These are phyloP conservation scores for Haplosporangium sp. DNA, from an alignment of 371 early-diverging fungal genomes.

Conservation along the genomic window DNA sequence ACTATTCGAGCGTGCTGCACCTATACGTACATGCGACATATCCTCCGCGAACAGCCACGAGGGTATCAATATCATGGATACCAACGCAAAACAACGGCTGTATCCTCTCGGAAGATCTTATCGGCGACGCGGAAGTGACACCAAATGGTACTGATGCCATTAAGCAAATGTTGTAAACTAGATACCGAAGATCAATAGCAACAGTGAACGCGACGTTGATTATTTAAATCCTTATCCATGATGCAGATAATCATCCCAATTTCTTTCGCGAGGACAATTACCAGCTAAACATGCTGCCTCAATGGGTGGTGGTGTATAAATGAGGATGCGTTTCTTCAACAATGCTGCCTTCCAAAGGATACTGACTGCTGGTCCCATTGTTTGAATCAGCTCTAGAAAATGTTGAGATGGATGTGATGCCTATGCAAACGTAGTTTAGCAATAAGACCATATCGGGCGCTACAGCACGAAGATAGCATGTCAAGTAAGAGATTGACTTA, in stretches of 20 bases:
- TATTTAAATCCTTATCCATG: background rate
- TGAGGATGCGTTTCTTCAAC: slow-evolving; percentile 64
- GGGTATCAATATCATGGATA: slow-evolving; percentile 64
- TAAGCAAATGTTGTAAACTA: slow-evolving; percentile 59
- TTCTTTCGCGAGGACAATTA: slow-evolving; percentile 14
- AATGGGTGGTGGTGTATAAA: slow-evolving; percentile 62
- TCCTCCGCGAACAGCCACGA: slow-evolving; percentile 56
- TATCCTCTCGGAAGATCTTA: slow-evolving; percentile 28
- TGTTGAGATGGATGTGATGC: slow-evolving; percentile 51
- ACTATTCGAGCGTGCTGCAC: background rate
- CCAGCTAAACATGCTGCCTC: slow-evolving; percentile 63
- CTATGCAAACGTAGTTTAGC: slow-evolving; percentile 8
- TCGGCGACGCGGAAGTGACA: slow-evolving; percentile 15
- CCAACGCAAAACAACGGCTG: slow-evolving; percentile 63
- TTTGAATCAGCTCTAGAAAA: slow-evolving; percentile 58
- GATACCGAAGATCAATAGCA: background rate
- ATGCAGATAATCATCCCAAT: too few relatives aligned
- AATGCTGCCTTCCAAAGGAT: slow-evolving; percentile 70
- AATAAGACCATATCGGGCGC: background rate
- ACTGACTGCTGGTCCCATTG: slow-evolving; percentile 65
- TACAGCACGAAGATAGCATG: too few relatives aligned
- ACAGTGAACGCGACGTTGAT: background rate
- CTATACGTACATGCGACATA: slow-evolving; percentile 66
- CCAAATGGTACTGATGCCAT: slow-evolving; percentile 53
- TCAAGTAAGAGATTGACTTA: background rate